Conservation (phyloP, 2,329 filamentous ascomycete genomes). For the Curvularia sp. region DNA sequence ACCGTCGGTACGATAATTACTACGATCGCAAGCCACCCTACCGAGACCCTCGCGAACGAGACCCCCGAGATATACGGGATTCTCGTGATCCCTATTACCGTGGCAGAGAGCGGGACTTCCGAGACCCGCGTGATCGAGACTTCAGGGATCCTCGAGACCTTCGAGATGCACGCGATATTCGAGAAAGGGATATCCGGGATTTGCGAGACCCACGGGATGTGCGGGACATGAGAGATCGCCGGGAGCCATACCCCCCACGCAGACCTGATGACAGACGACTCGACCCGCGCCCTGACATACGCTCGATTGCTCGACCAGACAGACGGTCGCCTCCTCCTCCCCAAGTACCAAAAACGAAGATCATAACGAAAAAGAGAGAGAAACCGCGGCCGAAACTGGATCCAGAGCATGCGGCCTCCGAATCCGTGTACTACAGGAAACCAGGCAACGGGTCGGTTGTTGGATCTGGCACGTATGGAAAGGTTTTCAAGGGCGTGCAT, state of each 20-base stretch:
- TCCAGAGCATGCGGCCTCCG: conserved; percentile 75
- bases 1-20: conserved; percentile 41
- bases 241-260: conserved; percentile 38
- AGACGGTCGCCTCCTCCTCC: conserved; percentile 48
- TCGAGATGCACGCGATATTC: conserved; percentile 26
- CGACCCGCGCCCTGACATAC: conserved; percentile 33
- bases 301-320: conserved; percentile 49
- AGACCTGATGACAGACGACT: conserved; percentile 36
- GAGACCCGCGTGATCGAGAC: conserved; percentile 36
- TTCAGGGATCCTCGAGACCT: conserved; percentile 25
- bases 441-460: conserved; percentile 97
- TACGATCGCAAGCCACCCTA: conserved; percentile 39
- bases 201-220: conserved; percentile 24
- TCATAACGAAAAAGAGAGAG: conserved; percentile 70
- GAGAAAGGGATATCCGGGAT: conserved; percentile 32
- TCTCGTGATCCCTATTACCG: conserved; percentile 26
- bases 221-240: conserved; percentile 39
- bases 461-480: conserved; percentile 93
- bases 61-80: conserved; percentile 28
- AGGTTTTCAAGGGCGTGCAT: conserved; percentile 92
- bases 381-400: conserved; percentile 75
- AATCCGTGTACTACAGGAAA: conserved; percentile 93
- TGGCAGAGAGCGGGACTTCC: conserved; percentile 25
- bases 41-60: conserved; percentile 38
- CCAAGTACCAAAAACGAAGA: conserved; percentile 58